These are phyloP conservation scores for Rutstroemia sp. DNA, from an alignment of 2,329 filamentous ascomycete genomes.

Conservation along the genomic window DNA sequence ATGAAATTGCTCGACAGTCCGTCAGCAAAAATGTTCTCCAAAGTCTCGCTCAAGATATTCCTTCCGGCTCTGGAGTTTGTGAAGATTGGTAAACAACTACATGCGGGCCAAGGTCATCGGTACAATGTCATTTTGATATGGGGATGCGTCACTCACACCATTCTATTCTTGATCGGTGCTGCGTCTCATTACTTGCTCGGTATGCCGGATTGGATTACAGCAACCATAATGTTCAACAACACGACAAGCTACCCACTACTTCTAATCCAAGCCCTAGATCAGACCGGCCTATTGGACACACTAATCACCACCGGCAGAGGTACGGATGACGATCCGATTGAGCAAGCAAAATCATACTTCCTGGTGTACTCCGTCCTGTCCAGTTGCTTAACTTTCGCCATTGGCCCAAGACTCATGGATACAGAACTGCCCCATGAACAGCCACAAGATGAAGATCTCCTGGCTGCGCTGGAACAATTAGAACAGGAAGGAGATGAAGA, in stretches of 20 bases:
- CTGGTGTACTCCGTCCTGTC: slow-evolving; percentile 57
- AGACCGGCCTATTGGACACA: slow-evolving; percentile 44
- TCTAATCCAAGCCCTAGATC: slow-evolving; percentile 33
- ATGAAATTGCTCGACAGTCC: slow-evolving; percentile 32
- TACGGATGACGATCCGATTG: slow-evolving; percentile 41
- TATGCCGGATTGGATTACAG: slow-evolving; percentile 40
- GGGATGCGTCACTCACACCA: slow-evolving; percentile 34
- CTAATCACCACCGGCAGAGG: slow-evolving; percentile 37
- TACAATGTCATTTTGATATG: slow-evolving; percentile 36
- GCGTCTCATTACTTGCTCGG: slow-evolving; percentile 31
- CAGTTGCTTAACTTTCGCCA: slow-evolving; percentile 56
- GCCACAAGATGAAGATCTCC: slow-evolving; percentile 18
- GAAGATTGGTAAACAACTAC: slow-evolving; percentile 37
- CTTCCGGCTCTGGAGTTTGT: slow-evolving; percentile 39
- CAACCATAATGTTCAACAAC: slow-evolving; percentile 43
- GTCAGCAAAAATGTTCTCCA: slow-evolving; percentile 37
- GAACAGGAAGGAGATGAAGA: slow-evolving; percentile 16
- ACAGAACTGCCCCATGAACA: slow-evolving; percentile 32
- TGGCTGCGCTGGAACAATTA: slow-evolving; percentile 13
- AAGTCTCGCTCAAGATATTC: slow-evolving; percentile 40
- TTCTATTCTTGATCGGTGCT: slow-evolving; percentile 36
- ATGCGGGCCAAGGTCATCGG: slow-evolving; percentile 30
- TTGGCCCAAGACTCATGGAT: slow-evolving; percentile 53
- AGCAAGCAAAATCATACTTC: slow-evolving; percentile 58
- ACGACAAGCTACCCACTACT: slow-evolving; percentile 40